Evolutionary conservation across 2,329 filamentous ascomycete genomes (phyloP).

Genomic region (Pyrenophora tritici-repentis): DNA sequence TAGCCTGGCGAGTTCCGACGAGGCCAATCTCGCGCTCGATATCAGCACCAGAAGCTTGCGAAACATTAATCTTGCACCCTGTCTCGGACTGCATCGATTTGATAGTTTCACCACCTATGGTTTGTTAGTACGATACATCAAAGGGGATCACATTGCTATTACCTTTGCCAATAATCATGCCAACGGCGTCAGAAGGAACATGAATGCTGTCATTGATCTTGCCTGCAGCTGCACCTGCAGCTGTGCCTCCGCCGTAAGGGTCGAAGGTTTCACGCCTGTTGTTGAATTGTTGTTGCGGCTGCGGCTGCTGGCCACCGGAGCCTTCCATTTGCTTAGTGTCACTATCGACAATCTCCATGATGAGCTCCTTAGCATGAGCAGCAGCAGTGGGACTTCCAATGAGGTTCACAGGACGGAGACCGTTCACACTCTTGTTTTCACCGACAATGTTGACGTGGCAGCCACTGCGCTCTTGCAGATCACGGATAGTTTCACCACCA

Average conservation of each 20-base stretch:
- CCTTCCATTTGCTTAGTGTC: constrained; percentile 64
- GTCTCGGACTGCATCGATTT: constrained; percentile 88
- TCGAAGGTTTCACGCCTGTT: constrained; percentile 47
- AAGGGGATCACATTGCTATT: constrained; percentile 4
- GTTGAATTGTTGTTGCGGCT: constrained; percentile 24
- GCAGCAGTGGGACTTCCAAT: constrained; percentile 79
- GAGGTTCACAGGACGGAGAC: constrained; percentile 85
- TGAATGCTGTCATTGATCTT: constrained; percentile 83
- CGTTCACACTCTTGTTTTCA: constrained; percentile 90
- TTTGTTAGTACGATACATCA: constrained; percentile 20
- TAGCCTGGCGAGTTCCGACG: constrained; percentile 76
- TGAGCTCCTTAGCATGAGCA: constrained; percentile 79
- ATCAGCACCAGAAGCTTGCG: constrained; percentile 78
- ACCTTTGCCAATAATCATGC: constrained; percentile 95
- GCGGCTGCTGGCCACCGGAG: constrained; percentile 19
- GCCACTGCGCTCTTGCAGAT: constrained; percentile 87
- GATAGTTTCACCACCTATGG: constrained; percentile 79
- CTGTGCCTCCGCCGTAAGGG: constrained; percentile 50
- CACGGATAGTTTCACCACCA: constrained; percentile 88
- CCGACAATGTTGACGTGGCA: constrained; percentile 95
- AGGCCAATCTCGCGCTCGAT: constrained; percentile 85
- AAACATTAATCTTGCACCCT: constrained; percentile 94
- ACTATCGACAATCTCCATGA: constrained; percentile 92
- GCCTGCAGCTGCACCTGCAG: constrained; percentile 25
- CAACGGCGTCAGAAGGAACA: constrained; percentile 88